phyloP scores from a whole-genome alignment of 1,139 yeast genomes.

The Candida albicans region DNA sequence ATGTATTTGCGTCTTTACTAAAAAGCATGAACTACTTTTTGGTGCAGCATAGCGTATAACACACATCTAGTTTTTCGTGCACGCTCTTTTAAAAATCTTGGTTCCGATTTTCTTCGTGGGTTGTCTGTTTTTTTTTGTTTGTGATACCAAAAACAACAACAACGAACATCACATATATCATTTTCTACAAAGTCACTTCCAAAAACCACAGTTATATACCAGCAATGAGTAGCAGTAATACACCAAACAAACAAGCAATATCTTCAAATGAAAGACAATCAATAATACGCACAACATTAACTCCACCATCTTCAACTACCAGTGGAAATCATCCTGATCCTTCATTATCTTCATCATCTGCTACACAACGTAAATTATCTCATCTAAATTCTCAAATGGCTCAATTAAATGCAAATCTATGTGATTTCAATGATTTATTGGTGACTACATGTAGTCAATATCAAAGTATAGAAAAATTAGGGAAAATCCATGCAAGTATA shows the following conservation, averaged over 20 bases:
- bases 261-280: neutral
- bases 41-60: too few species aligned
- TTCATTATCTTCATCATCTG: slow-evolving; percentile 5
- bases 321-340: neutral
- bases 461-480: slow-evolving; percentile 54
- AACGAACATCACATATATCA: too few species aligned
- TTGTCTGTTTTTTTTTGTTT: too few species aligned
- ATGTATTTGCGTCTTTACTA: too few species aligned
- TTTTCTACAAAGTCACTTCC: too few species aligned
- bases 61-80: too few species aligned
- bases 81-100: too few species aligned
- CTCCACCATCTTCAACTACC: neutral
- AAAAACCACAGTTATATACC: neutral
- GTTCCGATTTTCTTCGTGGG: too few species aligned
- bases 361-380: slow-evolving; percentile 50
- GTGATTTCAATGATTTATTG: slow-evolving; percentile 56
- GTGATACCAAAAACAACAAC: too few species aligned
- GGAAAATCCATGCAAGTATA: slow-evolving; percentile 60
- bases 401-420: slow-evolving; percentile 58
- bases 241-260: neutral
- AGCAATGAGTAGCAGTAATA: neutral
- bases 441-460: slow-evolving; percentile 58
- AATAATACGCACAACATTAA: neutral
- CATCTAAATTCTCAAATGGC: slow-evolving; percentile 65
- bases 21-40: too few species aligned